Base-by-base conservation (phyloP, 1,139 yeast species). In the Yamadazyma trypodendri region DNA sequence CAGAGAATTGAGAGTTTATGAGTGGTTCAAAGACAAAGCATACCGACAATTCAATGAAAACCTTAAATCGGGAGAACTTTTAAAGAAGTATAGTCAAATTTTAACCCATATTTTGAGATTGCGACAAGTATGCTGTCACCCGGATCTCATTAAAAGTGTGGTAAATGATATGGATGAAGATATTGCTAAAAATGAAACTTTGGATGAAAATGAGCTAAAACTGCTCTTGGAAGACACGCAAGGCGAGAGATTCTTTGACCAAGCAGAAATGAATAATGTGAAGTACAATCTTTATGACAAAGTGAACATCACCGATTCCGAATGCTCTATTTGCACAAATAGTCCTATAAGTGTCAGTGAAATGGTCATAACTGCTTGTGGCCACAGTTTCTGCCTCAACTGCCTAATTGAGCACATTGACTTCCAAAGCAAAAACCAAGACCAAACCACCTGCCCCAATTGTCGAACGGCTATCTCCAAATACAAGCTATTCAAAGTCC, bases 81-180 rank as follows among this genome's bases (percentile, higher is more conserved):
- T 86, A 51, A 81, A 78, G 44, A 79, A 77, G 41, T 90, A 87
- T 55, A 79, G 94, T 1, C 82, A 86, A 31, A 87, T 92, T 46
- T 65, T 92, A 46, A 84, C 94, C 2, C 95, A 87, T 54, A 84
- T 92, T 42, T 61, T 90, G 44, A 70, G 97, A 39, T 67, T 92
- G 31, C 71, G 97, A 39, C 97, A 92, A 56, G 78, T 85, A 0
- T 92, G 97, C 55, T 88, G 96, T 54, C 97, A 92, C 56, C 75
- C 84, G 13, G 77, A 77, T 38, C 63, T 87, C 40, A 75, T 85
- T 2, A 77, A 77, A 5, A 55, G 66, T 3, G 41, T 44, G 7
- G 54, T 68, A 2, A 59, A 56, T 35, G 74, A 68, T 40, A 60
- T 67, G 58, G 69, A 65, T 34, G 66, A 61, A 58, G 69, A 64